These are phyloP conservation scores for Leishmania gerbilli DNA, from an alignment of 208 protist genomes.

Conservation along the genomic window DNA sequence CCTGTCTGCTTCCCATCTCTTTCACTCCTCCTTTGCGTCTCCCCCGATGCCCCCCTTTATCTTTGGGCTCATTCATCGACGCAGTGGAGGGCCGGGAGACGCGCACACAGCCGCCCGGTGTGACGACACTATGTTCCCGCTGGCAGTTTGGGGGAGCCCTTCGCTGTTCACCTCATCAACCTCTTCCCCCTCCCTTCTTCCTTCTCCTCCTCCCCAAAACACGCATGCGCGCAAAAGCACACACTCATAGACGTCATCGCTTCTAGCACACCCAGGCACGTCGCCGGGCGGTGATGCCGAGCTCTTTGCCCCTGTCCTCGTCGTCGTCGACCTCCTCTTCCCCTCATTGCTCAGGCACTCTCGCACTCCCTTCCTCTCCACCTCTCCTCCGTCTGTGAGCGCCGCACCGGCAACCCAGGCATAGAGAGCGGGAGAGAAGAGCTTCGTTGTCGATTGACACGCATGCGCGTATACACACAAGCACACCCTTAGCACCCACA, in stretches of 20 bases:
- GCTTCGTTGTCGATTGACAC: background rate
- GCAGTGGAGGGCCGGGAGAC: background rate
- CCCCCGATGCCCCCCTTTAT: background rate
- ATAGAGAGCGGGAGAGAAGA: background rate
- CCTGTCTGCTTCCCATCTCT: background rate
- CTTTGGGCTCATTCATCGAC: background rate
- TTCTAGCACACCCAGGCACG: background rate
- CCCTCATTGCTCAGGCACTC: background rate
- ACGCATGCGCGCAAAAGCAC: background rate
- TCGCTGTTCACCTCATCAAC: background rate
- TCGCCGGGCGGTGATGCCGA: background rate
- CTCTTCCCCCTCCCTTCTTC: background rate
- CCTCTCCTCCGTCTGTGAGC: background rate
- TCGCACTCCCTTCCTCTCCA: background rate
- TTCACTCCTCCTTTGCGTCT: background rate
- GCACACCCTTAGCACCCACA: conserved; percentile 2
- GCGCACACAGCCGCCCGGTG: background rate
- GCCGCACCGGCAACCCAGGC: background rate
- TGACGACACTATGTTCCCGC: background rate
- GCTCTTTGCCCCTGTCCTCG: background rate
- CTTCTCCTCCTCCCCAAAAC: background rate
- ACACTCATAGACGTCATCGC: background rate
- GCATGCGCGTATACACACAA: background rate
- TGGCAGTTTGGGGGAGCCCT: background rate
- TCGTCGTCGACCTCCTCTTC: too few species aligned